phyloP scores from a whole-genome alignment of 352 stramenopile species.

The Globisporangium paddicum region DNA sequence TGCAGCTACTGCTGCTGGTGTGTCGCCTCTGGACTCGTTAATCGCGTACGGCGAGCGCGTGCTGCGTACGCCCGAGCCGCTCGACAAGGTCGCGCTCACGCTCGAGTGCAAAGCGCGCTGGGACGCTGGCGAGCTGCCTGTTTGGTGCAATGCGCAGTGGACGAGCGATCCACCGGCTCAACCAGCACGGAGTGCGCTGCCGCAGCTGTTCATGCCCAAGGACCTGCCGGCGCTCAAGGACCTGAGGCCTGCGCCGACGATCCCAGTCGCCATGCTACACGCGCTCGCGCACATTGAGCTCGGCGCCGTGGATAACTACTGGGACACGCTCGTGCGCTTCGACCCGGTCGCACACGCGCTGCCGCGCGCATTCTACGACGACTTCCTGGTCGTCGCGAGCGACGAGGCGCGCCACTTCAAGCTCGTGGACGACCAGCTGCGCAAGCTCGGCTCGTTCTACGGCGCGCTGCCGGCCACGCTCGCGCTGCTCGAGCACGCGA shows the following conservation, averaged over 20 bases:
- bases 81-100: conserved; percentile 61
- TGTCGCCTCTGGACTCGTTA: conserved; percentile 33
- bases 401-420: conserved; percentile 81
- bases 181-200: conserved; percentile 39
- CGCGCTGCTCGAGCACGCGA: conserved; percentile 65
- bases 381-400: conserved; percentile 64
- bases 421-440: conserved; percentile 65
- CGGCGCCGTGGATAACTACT: conserved; percentile 86
- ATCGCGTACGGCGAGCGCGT: conserved; percentile 61
- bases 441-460: conserved; percentile 59
- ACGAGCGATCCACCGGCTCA: conserved; percentile 31
- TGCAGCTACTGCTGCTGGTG: background rate
- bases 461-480: conserved; percentile 58
- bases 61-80: conserved; percentile 36
- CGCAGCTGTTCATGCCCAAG: conserved; percentile 58
- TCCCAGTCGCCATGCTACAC: conserved; percentile 76
- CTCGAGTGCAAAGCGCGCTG: conserved; percentile 48
- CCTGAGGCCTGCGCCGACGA: conserved; percentile 43
- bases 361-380: conserved; percentile 59
- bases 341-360: conserved; percentile 44
- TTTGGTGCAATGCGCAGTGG: conserved; percentile 32
- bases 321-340: conserved; percentile 83
- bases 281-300: conserved; percentile 84
- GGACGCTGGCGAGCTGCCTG: conserved; percentile 29
- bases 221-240: conserved; percentile 68